These are phyloP conservation scores for Staphylotrichum longicolle DNA, from an alignment of 495 filamentous ascomycete genomes.

Conservation along the genomic window DNA sequence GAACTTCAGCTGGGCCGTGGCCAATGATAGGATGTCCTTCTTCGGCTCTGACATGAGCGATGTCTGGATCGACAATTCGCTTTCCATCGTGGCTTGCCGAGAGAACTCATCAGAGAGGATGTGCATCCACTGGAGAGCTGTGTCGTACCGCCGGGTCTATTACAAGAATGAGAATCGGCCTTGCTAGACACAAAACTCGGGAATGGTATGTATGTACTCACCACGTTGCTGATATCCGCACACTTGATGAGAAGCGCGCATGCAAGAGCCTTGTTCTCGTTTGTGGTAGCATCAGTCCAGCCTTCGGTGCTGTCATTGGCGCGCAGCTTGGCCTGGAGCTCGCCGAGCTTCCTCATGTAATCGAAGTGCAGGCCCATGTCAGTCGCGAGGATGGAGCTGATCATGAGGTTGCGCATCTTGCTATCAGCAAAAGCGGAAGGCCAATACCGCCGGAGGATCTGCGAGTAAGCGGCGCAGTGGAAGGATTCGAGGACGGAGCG, in stretches of 20 bases:
- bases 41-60: conserved; percentile 83
- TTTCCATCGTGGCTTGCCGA: conserved; percentile 88
- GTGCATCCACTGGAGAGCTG: conserved; percentile 82
- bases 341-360: conserved; percentile 82
- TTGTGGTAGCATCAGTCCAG: conserved; percentile 69
- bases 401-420: conserved; percentile 83
- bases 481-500: conserved; percentile 96
- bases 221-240: conserved; percentile 97
- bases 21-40: conserved; percentile 78
- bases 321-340: conserved; percentile 70
- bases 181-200: no score
- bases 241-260: conserved; percentile 95
- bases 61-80: conserved; percentile 77
- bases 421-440: conserved; percentile 70
- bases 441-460: conserved; percentile 93
- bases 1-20: conserved; percentile 84
- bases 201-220: conserved; percentile 42
- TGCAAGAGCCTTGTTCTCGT: conserved; percentile 69
- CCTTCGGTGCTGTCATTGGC: conserved; percentile 60
- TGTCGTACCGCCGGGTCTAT: conserved; percentile 76
- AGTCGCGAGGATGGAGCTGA: conserved; percentile 91
- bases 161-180: conserved; percentile 9
- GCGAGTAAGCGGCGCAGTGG: conserved; percentile 95
- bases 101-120: conserved; percentile 93
- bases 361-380: conserved; percentile 97